Percentiles rank a stretch among this genome's conserved stretches.
These are phyloP conservation scores for Aspergillus unguis DNA, from an alignment of 2,329 filamentous ascomycete species.

Conservation along the genomic window DNA sequence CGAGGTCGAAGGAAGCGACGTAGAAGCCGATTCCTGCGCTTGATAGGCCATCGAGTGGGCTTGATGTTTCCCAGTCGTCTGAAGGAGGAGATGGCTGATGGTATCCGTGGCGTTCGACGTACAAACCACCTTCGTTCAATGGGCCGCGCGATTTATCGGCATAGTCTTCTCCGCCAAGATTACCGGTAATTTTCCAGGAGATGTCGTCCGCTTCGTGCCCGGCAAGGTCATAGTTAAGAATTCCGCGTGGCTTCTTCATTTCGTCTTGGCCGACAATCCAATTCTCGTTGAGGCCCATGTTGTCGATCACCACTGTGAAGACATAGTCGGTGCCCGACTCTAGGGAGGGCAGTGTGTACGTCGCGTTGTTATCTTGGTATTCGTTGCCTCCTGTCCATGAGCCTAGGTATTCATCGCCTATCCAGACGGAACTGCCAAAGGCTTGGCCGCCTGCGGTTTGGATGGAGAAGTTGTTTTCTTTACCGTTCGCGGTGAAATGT, in stretches of 20 bases:
- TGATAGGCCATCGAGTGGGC: conserved; percentile 41
- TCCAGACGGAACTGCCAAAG: conserved; percentile 65
- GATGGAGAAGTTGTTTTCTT: conserved; percentile 56
- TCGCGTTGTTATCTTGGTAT: conserved; percentile 51
- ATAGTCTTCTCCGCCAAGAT: conserved; percentile 56
- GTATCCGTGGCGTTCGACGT: conserved; percentile 54
- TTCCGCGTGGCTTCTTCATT: conserved; percentile 58
- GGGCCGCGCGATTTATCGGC: conserved; percentile 51
- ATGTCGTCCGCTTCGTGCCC: conserved; percentile 35
- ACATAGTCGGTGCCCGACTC: conserved; percentile 53
- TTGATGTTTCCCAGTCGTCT: conserved; percentile 31
- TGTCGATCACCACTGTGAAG: conserved; percentile 69
- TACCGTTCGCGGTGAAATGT: conserved; percentile 62
- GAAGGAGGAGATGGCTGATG: conserved; percentile 51
- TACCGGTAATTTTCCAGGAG: conserved; percentile 59
- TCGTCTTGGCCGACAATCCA: conserved; percentile 57
- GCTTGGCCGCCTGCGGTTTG: conserved; percentile 64
- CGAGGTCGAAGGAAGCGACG: conserved; percentile 49
- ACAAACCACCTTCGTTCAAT: conserved; percentile 57
- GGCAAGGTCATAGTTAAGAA: conserved; percentile 46
- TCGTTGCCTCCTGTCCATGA: conserved; percentile 59
- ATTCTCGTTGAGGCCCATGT: conserved; percentile 68
- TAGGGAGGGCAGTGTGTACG: conserved; percentile 56
- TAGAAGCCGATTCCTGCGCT: conserved; percentile 53
- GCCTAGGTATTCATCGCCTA: conserved; percentile 62